A percentile compares a stretch with the other conserved stretches of the same genome.
phyloP scores from a whole-genome alignment of 31 red algal species.

The Bonnemaisonia californica region DNA sequence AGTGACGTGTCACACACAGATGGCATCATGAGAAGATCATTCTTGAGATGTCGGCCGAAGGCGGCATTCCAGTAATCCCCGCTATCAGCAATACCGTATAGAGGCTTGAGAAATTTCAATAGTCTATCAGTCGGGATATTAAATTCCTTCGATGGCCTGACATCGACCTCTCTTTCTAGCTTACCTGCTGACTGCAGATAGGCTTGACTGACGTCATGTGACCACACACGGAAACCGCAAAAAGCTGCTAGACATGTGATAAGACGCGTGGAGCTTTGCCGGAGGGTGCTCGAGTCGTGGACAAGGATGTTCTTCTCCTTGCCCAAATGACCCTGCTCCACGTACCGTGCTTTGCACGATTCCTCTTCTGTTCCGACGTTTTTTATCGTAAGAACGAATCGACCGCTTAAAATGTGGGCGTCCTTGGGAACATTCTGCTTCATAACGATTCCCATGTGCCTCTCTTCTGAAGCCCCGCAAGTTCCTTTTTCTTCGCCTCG shows the following conservation, averaged over 20 bases:
- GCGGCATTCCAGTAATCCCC: slow-evolving; percentile 7
- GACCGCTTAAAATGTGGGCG: background rate
- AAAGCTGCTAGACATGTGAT: background rate
- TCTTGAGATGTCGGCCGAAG: background rate
- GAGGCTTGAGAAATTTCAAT: background rate
- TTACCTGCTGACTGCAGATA: background rate
- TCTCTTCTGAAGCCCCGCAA: background rate
- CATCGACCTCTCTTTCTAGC: background rate
- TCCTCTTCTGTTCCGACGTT: slow-evolving; percentile 8
- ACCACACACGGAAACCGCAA: background rate
- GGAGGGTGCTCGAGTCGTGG: background rate
- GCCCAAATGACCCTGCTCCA: slow-evolving; percentile 2
- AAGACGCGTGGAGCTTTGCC: slow-evolving; percentile 15
- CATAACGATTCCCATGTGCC: slow-evolving; percentile 2
- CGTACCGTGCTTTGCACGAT: slow-evolving; percentile 26
- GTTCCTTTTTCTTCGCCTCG: too few species aligned
- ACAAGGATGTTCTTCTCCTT: too few species aligned
- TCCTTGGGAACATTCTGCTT: slow-evolving; percentile 17
- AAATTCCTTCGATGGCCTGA: background rate
- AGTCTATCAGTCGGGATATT: background rate
- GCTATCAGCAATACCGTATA: slow-evolving; percentile 9
- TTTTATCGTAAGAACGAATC: slow-evolving; percentile 31
- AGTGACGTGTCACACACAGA: background rate
- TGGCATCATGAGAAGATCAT: slow-evolving; percentile 1
- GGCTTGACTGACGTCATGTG: background rate